Conservation (phyloP, 2,329 filamentous ascomycete species). For the Hypoxylon sp. region DNA sequence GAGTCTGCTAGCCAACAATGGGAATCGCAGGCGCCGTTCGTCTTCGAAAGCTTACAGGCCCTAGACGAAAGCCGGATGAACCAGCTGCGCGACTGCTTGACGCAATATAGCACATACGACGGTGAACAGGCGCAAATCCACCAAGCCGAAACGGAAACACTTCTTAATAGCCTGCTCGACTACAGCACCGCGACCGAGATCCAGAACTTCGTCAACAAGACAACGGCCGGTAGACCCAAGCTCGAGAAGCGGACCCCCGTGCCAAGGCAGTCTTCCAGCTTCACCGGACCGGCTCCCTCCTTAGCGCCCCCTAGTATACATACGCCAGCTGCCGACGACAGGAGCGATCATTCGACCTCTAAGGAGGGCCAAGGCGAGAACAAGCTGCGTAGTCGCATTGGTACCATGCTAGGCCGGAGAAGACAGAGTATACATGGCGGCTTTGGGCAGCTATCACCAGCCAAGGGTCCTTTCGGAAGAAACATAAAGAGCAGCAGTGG, state of each 20-base stretch:
- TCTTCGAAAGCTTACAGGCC: slow-evolving; percentile 91
- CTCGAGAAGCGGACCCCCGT: slow-evolving; percentile 54
- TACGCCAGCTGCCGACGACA: slow-evolving; percentile 48
- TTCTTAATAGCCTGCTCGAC: slow-evolving; percentile 83
- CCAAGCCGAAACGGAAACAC: slow-evolving; percentile 77
- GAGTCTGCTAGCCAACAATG: slow-evolving; percentile 85
- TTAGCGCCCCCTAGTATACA: slow-evolving; percentile 42
- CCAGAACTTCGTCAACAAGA: slow-evolving; percentile 67
- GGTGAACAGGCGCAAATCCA: slow-evolving; percentile 83
- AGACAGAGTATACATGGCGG: slow-evolving; percentile 72
- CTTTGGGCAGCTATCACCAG: slow-evolving; percentile 64
- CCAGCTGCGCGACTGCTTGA: slow-evolving; percentile 87
- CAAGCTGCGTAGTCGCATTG: slow-evolving; percentile 68
- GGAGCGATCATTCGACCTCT: slow-evolving; percentile 56
- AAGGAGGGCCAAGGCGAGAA: slow-evolving; percentile 59
- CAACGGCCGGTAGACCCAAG: slow-evolving; percentile 54
- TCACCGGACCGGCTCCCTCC: slow-evolving; percentile 40
- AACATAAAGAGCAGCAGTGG: slow-evolving; percentile 70
- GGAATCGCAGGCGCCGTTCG: slow-evolving; percentile 93
- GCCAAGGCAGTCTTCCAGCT: slow-evolving; percentile 52
- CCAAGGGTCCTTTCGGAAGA: slow-evolving; percentile 68
- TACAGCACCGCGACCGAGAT: slow-evolving; percentile 89
- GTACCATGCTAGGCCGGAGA: slow-evolving; percentile 72
- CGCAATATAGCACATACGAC: slow-evolving; percentile 92
- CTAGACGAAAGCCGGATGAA: slow-evolving; percentile 90